These are phyloP conservation scores for Fragaria nilgerrensis DNA, from an alignment of 306 rosid species.

Conservation along the genomic window DNA sequence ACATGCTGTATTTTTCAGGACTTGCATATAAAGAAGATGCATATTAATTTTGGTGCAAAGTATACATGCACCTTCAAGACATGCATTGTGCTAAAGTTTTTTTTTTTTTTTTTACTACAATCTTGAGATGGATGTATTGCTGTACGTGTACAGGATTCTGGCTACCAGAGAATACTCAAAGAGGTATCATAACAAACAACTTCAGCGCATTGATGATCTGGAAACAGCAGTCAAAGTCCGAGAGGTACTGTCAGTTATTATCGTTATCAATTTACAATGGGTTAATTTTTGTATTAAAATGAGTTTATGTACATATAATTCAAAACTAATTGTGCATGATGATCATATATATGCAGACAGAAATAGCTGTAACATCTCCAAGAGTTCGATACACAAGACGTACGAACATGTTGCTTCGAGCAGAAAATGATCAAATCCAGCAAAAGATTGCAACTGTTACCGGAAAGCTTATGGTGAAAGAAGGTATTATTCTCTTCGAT, in stretches of 20 bases:
- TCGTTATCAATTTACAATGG: neutral
- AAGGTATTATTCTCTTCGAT: conserved; percentile 19
- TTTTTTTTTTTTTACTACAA: neutral
- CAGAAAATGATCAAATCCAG: conserved; percentile 26
- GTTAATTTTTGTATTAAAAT: neutral
- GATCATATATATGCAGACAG: conserved; percentile 18
- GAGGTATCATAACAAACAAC: conserved; percentile 27
- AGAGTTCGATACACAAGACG: conserved; percentile 11
- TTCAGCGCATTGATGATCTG: conserved; percentile 8
- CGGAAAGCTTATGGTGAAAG: conserved; percentile 21
- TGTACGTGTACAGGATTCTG: conserved; percentile 4
- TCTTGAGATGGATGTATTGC: neutral
- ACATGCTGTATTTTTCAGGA: neutral
- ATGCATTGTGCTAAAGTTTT: too few species aligned
- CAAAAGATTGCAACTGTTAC: conserved; percentile 12
- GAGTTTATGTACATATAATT: neutral
- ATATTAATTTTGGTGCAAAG: neutral
- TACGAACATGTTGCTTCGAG: conserved; percentile 19
- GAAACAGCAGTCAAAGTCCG: conserved; percentile 21
- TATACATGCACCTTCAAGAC: neutral
- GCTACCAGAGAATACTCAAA: conserved; percentile 28
- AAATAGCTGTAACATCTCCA: conserved; percentile 19
- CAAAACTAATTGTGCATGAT: neutral
- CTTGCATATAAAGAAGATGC: neutral
- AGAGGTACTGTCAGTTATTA: conserved; percentile 13